Base-by-base conservation (phyloP, 345 rosid species). In the Isatis tinctoria region DNA sequence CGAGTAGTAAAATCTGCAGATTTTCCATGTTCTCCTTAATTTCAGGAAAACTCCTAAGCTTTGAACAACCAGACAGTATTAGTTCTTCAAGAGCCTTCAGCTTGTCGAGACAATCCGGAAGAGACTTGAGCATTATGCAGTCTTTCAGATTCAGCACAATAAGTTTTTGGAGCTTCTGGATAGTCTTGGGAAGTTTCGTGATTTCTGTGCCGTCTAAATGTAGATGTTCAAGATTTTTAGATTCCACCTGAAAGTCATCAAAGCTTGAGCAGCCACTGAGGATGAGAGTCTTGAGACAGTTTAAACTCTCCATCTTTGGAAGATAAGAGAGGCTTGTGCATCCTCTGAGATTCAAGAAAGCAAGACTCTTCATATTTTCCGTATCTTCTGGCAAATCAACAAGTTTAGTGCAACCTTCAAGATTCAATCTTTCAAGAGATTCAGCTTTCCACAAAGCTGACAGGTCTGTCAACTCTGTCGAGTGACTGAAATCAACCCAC, bases 61-160 rank as follows among this genome's bases (percentile, higher is more conserved):
- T 33, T 30, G 47, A 26, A 52, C 72, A 67, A 52, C 62, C 61
- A 51, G 72, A 67, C 36, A 67, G 60, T 51, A 37, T 67, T 11
- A 67, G 10, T 40, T 70, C 74, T 57, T 70, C 26, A 58, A 69
- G 53, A 69, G 54, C 20, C 9, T 56, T 57, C 8, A 69, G 56
- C 26, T 39, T 41, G 12, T 30, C 11, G 16, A 69, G 51, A 27
- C 54, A n/a, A 4, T 28, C 53, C 3, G n/a, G n/a, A n/a, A 65
- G 74, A 56, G 1, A 11, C 12, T 26, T 17, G 1, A 69, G 13
- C 64, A 4, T 27, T 40, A 27, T 26, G 56, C 74, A 37, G 41
- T 37, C 4, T 37, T 10, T 37, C 13, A 37, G 1, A 37, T 37
- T 37, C 13, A 37, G 3, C 3, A 10, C 10, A 13, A 37, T 4